A percentile compares a stretch with the other conserved stretches of the same genome.
Conservation (phyloP, 371 early-diverging fungal genomes). For the Syncephalastrum sp. region DNA sequence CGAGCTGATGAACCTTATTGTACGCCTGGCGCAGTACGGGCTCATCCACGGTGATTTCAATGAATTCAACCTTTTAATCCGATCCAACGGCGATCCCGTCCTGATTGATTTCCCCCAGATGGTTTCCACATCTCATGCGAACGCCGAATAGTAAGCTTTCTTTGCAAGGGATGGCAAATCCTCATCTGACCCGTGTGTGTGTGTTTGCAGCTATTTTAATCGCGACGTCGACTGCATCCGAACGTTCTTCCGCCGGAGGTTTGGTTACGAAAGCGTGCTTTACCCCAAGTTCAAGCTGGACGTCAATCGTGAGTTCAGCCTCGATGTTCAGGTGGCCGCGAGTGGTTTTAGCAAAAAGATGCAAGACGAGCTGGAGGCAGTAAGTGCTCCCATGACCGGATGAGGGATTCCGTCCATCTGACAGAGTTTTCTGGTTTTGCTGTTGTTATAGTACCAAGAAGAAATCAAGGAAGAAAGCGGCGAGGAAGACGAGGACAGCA, state of each 20-base stretch:
- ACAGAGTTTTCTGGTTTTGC: too few relatives aligned
- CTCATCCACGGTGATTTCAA: conserved; percentile 99
- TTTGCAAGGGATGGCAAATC: neutral
- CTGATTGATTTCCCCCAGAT: conserved; percentile 99
- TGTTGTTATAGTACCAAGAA: conserved; percentile 38
- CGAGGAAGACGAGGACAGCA: conserved; percentile 37
- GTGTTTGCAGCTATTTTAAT: conserved; percentile 78
- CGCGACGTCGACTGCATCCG: conserved; percentile 99
- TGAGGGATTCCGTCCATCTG: neutral
- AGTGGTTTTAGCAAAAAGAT: conserved; percentile 92
- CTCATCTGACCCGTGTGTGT: neutral
- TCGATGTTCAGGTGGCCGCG: conserved; percentile 95
- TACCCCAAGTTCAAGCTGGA: conserved; percentile 90
- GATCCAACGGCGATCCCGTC: conserved; percentile 79
- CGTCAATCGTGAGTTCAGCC: conserved; percentile 77
- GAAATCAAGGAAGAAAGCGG: conserved; percentile 42
- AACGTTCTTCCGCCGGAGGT: conserved; percentile 88
- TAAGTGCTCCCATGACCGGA: conserved; percentile 24
- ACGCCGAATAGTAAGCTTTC: conserved; percentile 81
- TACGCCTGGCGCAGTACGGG: conserved; percentile 93
- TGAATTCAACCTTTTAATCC: conserved; percentile 98
- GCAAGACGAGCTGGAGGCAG: conserved; percentile 83
- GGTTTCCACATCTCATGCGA: conserved; percentile 93
- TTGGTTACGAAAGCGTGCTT: conserved; percentile 83
- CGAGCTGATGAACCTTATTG: conserved; percentile 92